Percentiles rank a stretch among this genome's conserved stretches.
These are phyloP conservation scores for Diaporthe citriasiana DNA, from an alignment of 2,329 filamentous ascomycete species.

Conservation along the genomic window DNA sequence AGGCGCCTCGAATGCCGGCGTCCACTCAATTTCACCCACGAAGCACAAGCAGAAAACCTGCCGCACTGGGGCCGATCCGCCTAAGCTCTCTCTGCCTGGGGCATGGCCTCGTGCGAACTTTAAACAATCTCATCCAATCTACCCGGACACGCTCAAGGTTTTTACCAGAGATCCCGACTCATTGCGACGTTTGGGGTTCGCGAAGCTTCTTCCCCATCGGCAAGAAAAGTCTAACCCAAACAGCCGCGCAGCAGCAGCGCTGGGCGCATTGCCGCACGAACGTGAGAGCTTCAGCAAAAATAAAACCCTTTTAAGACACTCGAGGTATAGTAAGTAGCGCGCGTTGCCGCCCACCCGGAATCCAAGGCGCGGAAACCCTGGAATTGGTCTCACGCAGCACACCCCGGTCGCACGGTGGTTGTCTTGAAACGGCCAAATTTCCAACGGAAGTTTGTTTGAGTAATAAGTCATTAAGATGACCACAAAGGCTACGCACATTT, in stretches of 20 bases:
- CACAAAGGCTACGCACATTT: not conserved
- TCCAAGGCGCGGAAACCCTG: not conserved
- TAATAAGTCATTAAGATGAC: constrained; percentile 27
- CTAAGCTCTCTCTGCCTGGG: not conserved
- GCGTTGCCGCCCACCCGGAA: constrained; percentile 10
- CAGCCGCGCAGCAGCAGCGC: not conserved
- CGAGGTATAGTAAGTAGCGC: not conserved
- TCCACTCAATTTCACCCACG: not conserved
- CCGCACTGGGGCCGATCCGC: constrained; percentile 5
- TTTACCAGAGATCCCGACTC: constrained; percentile 28
- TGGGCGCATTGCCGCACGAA: constrained; percentile 14
- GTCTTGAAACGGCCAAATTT: constrained; percentile 32
- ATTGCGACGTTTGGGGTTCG: constrained; percentile 30
- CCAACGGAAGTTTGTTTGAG: constrained; percentile 28
- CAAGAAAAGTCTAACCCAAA: constrained; percentile 11
- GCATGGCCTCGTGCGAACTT: constrained; percentile 19
- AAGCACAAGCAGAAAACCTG: not conserved
- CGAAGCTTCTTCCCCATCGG: constrained; percentile 18
- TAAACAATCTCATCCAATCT: constrained; percentile 19
- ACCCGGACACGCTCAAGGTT: not conserved
- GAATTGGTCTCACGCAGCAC: not conserved
- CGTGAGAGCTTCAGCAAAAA: not conserved
- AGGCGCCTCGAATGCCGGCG: not conserved
- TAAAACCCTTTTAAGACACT: not conserved
- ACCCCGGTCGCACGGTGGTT: constrained; percentile 5